phyloP scores from a whole-genome alignment of 2,329 filamentous ascomycete genomes.

The Ophiostoma fasciatum region DNA sequence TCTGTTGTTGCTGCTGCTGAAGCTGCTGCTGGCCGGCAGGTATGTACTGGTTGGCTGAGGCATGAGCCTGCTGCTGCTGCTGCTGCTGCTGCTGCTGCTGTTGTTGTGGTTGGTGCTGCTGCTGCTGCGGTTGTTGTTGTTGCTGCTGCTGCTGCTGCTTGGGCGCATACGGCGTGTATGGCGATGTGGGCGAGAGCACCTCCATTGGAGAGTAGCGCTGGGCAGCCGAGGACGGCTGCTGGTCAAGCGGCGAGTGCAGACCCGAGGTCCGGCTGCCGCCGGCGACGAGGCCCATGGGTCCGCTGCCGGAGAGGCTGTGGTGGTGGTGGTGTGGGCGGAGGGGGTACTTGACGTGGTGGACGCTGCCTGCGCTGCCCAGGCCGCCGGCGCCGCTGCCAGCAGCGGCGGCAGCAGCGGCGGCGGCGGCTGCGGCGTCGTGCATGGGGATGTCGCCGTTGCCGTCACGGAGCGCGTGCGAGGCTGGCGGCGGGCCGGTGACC shows the following conservation, averaged over 20 bases:
- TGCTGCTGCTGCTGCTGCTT: too few species aligned
- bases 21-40: slow-evolving; percentile 5
- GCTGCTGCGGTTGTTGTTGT: neutral
- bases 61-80: too few species aligned
- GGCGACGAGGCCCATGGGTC: slow-evolving; percentile 15
- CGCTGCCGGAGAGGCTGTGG: slow-evolving; percentile 46
- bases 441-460: slow-evolving; percentile 66
- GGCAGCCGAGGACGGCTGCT: slow-evolving; percentile 67
- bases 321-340: slow-evolving; percentile 66
- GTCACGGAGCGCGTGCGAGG: slow-evolving; percentile 48
- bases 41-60: slow-evolving; percentile 5
- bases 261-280: slow-evolving; percentile 21
- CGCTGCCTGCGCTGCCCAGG: too few species aligned
- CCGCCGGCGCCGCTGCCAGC: neutral
- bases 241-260: slow-evolving; percentile 59
- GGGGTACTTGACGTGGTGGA: slow-evolving; percentile 76
- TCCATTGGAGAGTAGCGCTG: slow-evolving; percentile 97
- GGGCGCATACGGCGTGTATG: slow-evolving; percentile 57
- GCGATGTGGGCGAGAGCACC: slow-evolving; percentile 62
- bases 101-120: too few species aligned
- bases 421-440: slow-evolving; percentile 49
- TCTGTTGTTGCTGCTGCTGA: slow-evolving; percentile 3
- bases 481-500: slow-evolving; percentile 22
- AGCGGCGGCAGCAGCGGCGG: neutral
- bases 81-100: neutral